These are phyloP conservation scores for Dryas integrifolia DNA, from an alignment of 331 rosid genomes.

Conservation along the genomic window DNA sequence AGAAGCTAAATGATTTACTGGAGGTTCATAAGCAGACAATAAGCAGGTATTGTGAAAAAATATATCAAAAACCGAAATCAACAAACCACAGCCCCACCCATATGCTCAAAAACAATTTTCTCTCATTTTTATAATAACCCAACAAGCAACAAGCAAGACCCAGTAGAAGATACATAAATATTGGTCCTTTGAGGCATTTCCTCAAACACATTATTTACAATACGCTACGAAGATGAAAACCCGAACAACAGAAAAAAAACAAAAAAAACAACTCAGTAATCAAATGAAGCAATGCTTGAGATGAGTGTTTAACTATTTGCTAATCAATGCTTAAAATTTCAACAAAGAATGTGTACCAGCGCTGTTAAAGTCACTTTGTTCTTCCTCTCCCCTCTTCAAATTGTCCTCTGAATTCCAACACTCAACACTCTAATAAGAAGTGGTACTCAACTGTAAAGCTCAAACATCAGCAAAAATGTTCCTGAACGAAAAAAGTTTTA, in stretches of 20 bases:
- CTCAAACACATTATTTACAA: constrained; percentile 7
- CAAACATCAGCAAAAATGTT: too few species aligned
- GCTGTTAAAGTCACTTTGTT: background rate
- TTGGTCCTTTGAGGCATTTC: constrained; percentile 12
- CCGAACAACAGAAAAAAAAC: background rate
- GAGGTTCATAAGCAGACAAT: background rate
- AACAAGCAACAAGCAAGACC: background rate
- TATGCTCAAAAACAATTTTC: background rate
- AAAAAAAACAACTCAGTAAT: too few species aligned
- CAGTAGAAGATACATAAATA: background rate
- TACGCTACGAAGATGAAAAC: background rate
- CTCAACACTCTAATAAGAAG: background rate
- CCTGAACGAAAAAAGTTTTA: background rate
- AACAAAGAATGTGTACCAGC: background rate
- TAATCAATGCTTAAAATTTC: background rate
- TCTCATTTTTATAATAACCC: background rate
- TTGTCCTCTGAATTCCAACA: background rate
- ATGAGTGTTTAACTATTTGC: background rate
- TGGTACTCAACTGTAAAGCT: background rate
- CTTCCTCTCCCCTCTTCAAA: background rate
- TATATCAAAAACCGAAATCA: background rate
- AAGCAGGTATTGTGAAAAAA: background rate
- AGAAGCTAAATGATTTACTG: too few species aligned
- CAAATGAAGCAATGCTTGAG: background rate
- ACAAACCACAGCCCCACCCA: background rate